Base-by-base conservation (phyloP, 306 rosid species). In the Cicer bijugum region DNA sequence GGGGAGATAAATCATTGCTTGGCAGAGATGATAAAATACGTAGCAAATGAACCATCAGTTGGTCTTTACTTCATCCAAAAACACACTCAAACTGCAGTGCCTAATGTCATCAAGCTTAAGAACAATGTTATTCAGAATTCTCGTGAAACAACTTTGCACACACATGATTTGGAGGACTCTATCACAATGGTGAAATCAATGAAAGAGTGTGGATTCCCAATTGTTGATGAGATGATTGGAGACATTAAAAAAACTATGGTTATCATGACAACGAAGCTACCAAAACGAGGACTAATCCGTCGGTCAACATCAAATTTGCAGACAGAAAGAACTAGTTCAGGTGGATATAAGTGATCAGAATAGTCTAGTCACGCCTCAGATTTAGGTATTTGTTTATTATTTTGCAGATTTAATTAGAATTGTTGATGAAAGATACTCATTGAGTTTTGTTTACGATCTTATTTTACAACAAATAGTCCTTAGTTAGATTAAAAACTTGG, bases 1-100 rank as follows among this genome's bases (percentile, higher is more conserved):
- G 84, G 87, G 88, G 98, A 88, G 88, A 87, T 94, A 83, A 87
- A 83, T 59, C 91, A 88, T 53, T 78, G 87, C 82, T 45, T 84
- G 79, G 94, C 84, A 20, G 98, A 88, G 85, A 94, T 91, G 97
- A 94, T 89, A 74, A 91, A 84, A 74, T 85, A 85, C 19, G 72
- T 87, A 28, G 97, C 98, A 28, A 91, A 94, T 58, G 97, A 94
- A 85, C 97, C 97, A 6, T 94, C 97, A 14, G 85, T 86, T 20
- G 98, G 98, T 76, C 92, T 91, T 76, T 89, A 73, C 88, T 94
- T 83, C 71, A 76, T 91, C 78, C 97, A 94, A 82, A 92, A 94
- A 66, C 98, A 94, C 59, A 80, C 90, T 42, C 93, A 89, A 72
- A 88, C 84, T 72, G 92, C 91, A 15, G 97, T 87, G 38, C 91